These are phyloP conservation scores for Amesomyces nigricolor DNA, from an alignment of 2,329 filamentous ascomycete genomes.

Conservation along the genomic window DNA sequence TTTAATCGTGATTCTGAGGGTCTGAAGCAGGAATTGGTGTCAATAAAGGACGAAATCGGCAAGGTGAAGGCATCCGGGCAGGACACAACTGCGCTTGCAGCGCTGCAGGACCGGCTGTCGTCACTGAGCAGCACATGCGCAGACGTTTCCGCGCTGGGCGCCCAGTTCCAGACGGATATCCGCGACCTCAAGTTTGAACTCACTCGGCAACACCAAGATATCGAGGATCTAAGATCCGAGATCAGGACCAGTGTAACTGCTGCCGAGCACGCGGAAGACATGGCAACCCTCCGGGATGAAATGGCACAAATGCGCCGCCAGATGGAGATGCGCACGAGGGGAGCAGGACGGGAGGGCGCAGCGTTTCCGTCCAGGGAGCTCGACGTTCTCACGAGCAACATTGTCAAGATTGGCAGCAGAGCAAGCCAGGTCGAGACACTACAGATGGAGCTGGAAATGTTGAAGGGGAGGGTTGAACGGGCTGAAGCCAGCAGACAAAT, in stretches of 20 bases:
- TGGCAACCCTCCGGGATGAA: conserved; percentile 32
- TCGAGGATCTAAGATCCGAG: conserved; percentile 25
- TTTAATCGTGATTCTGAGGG: conserved; percentile 26
- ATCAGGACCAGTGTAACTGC: conserved; percentile 19
- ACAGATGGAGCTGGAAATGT: conserved; percentile 39
- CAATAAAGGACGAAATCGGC: conserved; percentile 27
- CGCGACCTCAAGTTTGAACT: conserved; percentile 25
- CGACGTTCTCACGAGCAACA: conserved; percentile 36
- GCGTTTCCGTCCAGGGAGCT: conserved; percentile 32
- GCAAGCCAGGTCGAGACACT: conserved; percentile 37
- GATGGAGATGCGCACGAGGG: conserved; percentile 21
- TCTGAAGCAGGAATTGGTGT: conserved; percentile 27
- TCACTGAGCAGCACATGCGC: conserved; percentile 21
- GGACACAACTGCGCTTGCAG: conserved; percentile 16
- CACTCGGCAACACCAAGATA: conserved; percentile 22
- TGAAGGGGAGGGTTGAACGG: conserved; percentile 34
- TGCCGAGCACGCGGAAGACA: conserved; percentile 30
- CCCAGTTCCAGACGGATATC: conserved; percentile 25
- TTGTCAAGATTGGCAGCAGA: conserved; percentile 35
- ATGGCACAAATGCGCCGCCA: conserved; percentile 22
- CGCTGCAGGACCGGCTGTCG: conserved; percentile 26
- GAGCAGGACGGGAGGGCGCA: conserved; percentile 8
- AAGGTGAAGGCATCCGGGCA: conserved; percentile 17
- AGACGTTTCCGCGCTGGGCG: conserved; percentile 20
- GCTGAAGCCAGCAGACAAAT: conserved; percentile 28